phyloP scores from a whole-genome alignment of 2,329 filamentous ascomycete genomes.

The Simplicillium aogashimaense region DNA sequence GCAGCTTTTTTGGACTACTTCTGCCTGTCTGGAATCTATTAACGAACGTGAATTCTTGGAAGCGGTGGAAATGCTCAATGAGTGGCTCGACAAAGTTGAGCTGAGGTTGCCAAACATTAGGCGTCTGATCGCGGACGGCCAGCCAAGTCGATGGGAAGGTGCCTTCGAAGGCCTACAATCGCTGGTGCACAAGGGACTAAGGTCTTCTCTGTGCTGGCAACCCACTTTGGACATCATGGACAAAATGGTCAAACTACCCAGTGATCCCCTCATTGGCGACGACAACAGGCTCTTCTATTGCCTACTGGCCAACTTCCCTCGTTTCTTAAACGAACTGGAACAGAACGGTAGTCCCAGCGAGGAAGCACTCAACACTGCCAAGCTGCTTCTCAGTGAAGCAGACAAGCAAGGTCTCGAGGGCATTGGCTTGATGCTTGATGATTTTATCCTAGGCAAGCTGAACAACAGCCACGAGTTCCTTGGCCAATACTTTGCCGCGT shows the following conservation, averaged over 20 bases:
- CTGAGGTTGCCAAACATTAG: conserved; percentile 61
- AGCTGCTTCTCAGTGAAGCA: conserved; percentile 60
- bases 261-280: conserved; percentile 71
- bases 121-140: conserved; percentile 62
- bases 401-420: conserved; percentile 59
- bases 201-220: conserved; percentile 75
- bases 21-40: conserved; percentile 91
- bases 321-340: conserved; percentile 74
- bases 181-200: conserved; percentile 81
- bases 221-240: conserved; percentile 70
- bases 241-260: conserved; percentile 67
- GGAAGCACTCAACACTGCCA: conserved; percentile 52
- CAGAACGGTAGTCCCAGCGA: conserved; percentile 41
- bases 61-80: conserved; percentile 82
- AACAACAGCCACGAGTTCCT: conserved; percentile 67
- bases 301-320: conserved; percentile 82
- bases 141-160: conserved; percentile 82
- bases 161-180: conserved; percentile 78
- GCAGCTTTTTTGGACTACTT: conserved; percentile 96
- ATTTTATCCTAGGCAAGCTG: conserved; percentile 59
- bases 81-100: conserved; percentile 75
- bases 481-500: conserved; percentile 58
- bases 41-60: conserved; percentile 94
- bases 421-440: conserved; percentile 59
- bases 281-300: conserved; percentile 76